Evolutionary conservation across 352 stramenopile species (phyloP), one percentile per base, ranked within the genome.

Genomic region (Globisporangium nunn): DNA sequence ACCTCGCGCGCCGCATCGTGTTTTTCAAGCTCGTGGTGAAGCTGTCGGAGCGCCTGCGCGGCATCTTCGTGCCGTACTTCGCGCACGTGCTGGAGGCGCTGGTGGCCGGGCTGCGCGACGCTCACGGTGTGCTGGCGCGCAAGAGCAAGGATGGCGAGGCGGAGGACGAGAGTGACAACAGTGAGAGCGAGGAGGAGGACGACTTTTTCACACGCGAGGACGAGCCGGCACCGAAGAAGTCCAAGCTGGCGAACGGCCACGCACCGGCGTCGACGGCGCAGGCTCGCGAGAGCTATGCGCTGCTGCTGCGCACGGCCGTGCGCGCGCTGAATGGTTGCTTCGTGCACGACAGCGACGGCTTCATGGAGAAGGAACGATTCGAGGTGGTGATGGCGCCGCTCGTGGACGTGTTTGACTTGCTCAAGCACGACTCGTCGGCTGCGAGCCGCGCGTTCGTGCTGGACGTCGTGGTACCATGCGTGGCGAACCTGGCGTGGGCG

Each of bases 61-160:
- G 84, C 52, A 96, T 96, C 54, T 94, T 96, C 45, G 85, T 96
- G 52, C 86, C 85, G 48, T 96, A 94, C 71, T 96, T 83, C 57
- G 80, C 76, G 1, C 83, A 94, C 60, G 65, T 91, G 43, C 50
- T 93, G 43, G 75, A 88, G 40, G 69, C 84, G 35, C 59, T 91
- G 40, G 78, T 74, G 30, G 61, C 61, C 0, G 66, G 67, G 1
- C 63, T 93, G 31, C 58, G 61, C 14, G 76, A 87, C 18, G 87
- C 75, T 43, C 75, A 70, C 11, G 68, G 71, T 10, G 68, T 74
- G 39, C 40, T 92, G 31, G 60, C 68, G 56, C 72, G 74, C 45
- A 86, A 85, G 59, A 58, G 57, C 29, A 65, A 64, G 29, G 57
- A 61, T 66, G 11, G 54, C 56, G 17, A 51, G 54, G 54, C 33